Base-by-base conservation (phyloP, 164 flowering plant species). In the Piper betle region DNA sequence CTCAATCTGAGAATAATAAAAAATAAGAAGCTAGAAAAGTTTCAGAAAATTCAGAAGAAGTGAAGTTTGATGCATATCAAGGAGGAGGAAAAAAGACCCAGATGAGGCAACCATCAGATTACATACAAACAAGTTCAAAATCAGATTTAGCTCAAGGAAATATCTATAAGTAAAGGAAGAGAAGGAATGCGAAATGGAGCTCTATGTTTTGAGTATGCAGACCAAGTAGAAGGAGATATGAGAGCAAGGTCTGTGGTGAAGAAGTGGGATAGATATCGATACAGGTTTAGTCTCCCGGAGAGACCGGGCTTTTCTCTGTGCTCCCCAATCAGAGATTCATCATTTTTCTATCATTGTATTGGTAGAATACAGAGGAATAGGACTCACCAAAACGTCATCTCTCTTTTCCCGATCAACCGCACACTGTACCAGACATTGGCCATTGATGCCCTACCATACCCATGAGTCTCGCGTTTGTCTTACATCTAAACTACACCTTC, bases 241-340 rank as follows among this genome's bases (percentile, higher is more conserved):
- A 54, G 57, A 54, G 25, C 33, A 54, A 54, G 57, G 37, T 54
- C 1, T 4, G 2, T 4, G 18, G 18, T 4, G 33, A 25, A 9
- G 82, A 59, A 39, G 80, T 54, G 11, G 71, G 54, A 59, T 43
- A 15, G 50, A 46, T 46, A 10, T 3, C 3, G 50, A 46, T 46
- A 72, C 72, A 66, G 63, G 68, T 74, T 74, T 74, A 68, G 67
- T 72, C 72, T 79, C 75, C 83, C 87, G 87, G 72, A 76, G 80
- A 80, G 67, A 74, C 75, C 84, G 85, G 87, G 91, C 33, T 66
- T 63, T 60, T 57, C 17, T 59, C 43, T 41, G 4, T 39, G 12
- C 37, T 4, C 12, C 16, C 4, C 50, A 18, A n/a, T 52, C 33
- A n/a, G 19, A 18, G 37, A 18, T 37, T 55, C 57, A 19, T 33